Evolutionary conservation across 345 rosid species (phyloP).

Genomic region (Garcia nutans): DNA sequence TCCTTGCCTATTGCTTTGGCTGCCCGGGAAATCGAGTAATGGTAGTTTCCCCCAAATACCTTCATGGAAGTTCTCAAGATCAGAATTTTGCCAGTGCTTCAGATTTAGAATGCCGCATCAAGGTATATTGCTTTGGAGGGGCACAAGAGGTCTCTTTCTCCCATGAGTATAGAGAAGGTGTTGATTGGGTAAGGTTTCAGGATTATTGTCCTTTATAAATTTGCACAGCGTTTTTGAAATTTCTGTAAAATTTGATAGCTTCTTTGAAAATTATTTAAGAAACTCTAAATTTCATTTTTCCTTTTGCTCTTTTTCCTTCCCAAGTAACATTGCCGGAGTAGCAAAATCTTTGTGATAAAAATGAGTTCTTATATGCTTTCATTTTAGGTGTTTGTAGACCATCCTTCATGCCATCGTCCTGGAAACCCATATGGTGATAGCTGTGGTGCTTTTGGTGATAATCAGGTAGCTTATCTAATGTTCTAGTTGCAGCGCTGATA

Average conservation of each 20-base stretch:
- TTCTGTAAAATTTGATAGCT: background rate
- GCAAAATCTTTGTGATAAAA: constrained; percentile 1
- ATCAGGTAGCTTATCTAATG: constrained; percentile 56
- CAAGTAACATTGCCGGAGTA: background rate
- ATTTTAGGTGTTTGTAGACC: constrained; percentile 82
- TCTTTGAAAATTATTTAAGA: background rate
- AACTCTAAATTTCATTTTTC: background rate
- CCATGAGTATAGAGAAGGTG: constrained; percentile 86
- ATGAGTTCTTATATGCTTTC: constrained; percentile 4
- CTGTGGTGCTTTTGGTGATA: constrained; percentile 86
- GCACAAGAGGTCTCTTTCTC: constrained; percentile 77
- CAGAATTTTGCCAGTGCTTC: constrained; percentile 43
- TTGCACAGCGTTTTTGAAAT: background rate
- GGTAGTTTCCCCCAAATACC: constrained; percentile 88
- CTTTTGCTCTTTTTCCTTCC: constrained; percentile 7
- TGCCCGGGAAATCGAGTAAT: constrained; percentile 86
- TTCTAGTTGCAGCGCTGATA: background rate
- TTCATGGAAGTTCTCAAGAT: constrained; percentile 60
- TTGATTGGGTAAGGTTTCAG: constrained; percentile 75
- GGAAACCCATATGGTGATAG: constrained; percentile 91
- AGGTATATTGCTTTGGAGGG: constrained; percentile 70
- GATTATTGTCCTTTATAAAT: constrained; percentile 6
- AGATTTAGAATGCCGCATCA: constrained; percentile 44
- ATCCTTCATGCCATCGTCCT: constrained; percentile 78
- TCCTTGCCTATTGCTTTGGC: constrained; percentile 87